Conservation (phyloP, 1,284 basidiomycete species). For the Ganoderma sp. region DNA sequence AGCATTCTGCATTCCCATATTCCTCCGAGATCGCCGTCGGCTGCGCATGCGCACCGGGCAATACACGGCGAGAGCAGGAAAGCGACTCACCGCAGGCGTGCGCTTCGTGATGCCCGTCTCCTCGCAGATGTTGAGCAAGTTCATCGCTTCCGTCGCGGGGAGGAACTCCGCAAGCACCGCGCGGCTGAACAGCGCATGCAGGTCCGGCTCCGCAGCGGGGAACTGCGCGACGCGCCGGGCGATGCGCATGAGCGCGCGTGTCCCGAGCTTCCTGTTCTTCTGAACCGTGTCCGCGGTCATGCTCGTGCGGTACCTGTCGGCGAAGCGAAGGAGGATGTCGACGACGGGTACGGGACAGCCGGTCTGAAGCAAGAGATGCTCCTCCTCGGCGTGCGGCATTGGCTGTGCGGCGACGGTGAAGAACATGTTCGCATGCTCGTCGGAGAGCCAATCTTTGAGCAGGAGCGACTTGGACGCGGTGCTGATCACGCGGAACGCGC, state of each 20-base stretch:
- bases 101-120: conserved; percentile 54
- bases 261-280: conserved; percentile 68
- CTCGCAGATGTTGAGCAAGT: conserved; percentile 56
- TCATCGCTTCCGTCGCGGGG: conserved; percentile 61
- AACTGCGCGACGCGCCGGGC: conserved; percentile 53
- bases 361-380: conserved; percentile 34
- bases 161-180: conserved; percentile 65
- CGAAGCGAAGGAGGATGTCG: conserved; percentile 46
- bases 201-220: conserved; percentile 52
- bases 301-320: conserved; percentile 59
- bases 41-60: conserved; percentile 8
- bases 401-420: conserved; percentile 63
- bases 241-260: conserved; percentile 62
- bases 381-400: conserved; percentile 57
- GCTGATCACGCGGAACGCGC: conserved; percentile 64
- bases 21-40: conserved; percentile 7
- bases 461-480: conserved; percentile 67
- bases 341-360: conserved; percentile 32
- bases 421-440: conserved; percentile 74
- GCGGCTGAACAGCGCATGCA: conserved; percentile 54
- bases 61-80: neutral
- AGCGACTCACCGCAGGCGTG: conserved; percentile 47
- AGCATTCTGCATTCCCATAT: neutral
- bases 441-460: conserved; percentile 67
- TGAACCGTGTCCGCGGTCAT: conserved; percentile 60